phyloP scores from a whole-genome alignment of 2,329 filamentous ascomycete genomes.

The Fusarium papillatum region DNA sequence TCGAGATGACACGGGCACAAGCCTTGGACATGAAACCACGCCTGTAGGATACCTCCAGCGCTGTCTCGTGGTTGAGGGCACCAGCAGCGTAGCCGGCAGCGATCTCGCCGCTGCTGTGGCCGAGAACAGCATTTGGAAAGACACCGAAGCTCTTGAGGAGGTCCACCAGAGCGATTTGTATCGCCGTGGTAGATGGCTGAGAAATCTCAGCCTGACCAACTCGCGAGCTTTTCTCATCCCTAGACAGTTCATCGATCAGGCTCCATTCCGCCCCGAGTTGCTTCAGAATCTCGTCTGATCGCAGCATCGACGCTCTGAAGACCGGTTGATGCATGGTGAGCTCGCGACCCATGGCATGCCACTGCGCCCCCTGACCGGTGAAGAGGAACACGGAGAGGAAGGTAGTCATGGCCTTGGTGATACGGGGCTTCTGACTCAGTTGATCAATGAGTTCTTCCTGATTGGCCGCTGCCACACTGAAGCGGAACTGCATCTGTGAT shows the following conservation, averaged over 20 bases:
- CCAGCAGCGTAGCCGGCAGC: conserved; percentile 51
- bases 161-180: conserved; percentile 58
- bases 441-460: conserved; percentile 7
- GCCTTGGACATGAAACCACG: conserved; percentile 23
- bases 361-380: conserved; percentile 54
- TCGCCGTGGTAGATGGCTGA: conserved; percentile 57
- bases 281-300: background rate
- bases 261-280: conserved; percentile 34
- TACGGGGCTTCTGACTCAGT: conserved; percentile 16
- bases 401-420: conserved; percentile 12
- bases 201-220: conserved; percentile 50
- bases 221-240: conserved; percentile 15
- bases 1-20: conserved; percentile 20
- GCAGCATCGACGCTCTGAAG: conserved; percentile 25
- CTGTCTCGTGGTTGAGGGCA: conserved; percentile 22
- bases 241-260: conserved; percentile 39
- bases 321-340: conserved; percentile 3
- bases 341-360: conserved; percentile 49
- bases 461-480: conserved; percentile 10
- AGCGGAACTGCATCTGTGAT: conserved; percentile 17
- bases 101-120: conserved; percentile 57
- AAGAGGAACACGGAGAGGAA: conserved; percentile 42
- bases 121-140: conserved; percentile 46
- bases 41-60: conserved; percentile 19
- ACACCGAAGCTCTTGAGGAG: conserved; percentile 50